Conservation (phyloP, 192 early-diverging fungal species). For the Coemansia sp. region DNA sequence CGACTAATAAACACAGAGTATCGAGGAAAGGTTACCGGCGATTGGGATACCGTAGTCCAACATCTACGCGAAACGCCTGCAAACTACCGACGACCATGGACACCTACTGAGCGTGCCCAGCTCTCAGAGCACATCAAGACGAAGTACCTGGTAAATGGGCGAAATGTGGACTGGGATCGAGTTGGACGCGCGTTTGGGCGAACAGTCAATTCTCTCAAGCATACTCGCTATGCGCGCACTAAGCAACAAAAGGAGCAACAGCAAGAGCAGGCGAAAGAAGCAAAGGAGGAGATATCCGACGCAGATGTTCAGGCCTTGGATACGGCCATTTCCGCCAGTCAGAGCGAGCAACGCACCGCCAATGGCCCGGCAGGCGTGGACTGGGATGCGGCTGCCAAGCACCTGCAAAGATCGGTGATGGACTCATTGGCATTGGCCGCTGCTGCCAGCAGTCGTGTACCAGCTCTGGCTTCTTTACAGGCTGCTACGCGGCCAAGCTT, state of each 20-base stretch:
- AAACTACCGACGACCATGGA: slow-evolving; percentile 5
- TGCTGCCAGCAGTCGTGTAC: background rate
- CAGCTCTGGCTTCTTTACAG: background rate
- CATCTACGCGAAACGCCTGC: slow-evolving; percentile 2
- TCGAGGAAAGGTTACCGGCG: slow-evolving; percentile 6
- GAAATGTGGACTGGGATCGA: slow-evolving; percentile 2
- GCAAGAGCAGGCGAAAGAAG: background rate
- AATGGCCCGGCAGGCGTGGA: background rate
- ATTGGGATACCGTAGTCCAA: slow-evolving; percentile 12
- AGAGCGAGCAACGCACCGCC: background rate
- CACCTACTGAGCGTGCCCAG: background rate
- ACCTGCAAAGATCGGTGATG: background rate
- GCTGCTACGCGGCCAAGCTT: background rate
- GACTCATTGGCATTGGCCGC: background rate
- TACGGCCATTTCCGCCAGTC: background rate
- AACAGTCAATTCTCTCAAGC: background rate
- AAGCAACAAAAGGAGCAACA: background rate
- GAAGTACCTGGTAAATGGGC: background rate
- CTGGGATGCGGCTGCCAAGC: background rate
- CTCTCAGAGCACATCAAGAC: background rate
- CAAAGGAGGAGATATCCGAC: background rate
- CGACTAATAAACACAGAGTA: slow-evolving; percentile 1
- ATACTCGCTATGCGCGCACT: background rate
- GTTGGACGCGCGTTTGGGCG: slow-evolving; percentile 1
- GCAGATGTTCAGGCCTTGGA: background rate